Base-by-base conservation (phyloP, 2,329 filamentous ascomycete species). In the Gaeumannomyces tritici region DNA sequence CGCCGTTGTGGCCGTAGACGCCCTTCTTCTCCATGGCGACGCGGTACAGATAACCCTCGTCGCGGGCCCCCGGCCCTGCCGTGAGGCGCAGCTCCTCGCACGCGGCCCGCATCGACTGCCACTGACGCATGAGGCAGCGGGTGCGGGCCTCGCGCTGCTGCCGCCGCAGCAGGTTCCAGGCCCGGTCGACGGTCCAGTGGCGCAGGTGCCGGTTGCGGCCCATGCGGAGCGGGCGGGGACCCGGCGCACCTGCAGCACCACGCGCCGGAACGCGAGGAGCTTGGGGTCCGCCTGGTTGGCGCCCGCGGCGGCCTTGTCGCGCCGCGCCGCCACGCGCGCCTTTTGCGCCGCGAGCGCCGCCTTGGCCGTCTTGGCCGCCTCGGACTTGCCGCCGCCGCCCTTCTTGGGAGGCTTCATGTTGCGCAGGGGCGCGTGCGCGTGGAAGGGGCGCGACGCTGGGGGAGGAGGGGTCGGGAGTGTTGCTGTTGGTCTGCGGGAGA, bases 141-240 rank as follows among this genome's bases (percentile, higher is more conserved):
- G 90, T 82, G 61, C 86, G 82, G 47, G 79, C 77, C 66, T 83
- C 79, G 59, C 87, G 86, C 69, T 87, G 82, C 72, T 89, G 84
- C 68, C 87, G 83, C 69, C 88, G 86, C 77, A 89, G 89, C 33
- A 98, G 81, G 70, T 90, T 83, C 91, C 93, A 98, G 27, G 93
- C 93, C 69, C 95, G 92, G 80, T 98, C 93, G 75, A 99, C 98
- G 61, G 95, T 98, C 95, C 95, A 99, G 81, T 99, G 95, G 58
- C 95, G 90, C 66, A 99, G 86, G 75, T 87, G 84, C 63, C 95
- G 88, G 75, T 89, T 89, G 69, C 93, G 91, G 55, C 86, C 91
- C 83, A 98, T 93, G 70, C 91, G 89, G 67, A 99, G 84, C 0
- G 95, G 93, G 83, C 77, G 6, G 82, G 83, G 0, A 71, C 70